Base-by-base conservation (phyloP, 2,329 filamentous ascomycete species). In the Fusarium xylarioides region DNA sequence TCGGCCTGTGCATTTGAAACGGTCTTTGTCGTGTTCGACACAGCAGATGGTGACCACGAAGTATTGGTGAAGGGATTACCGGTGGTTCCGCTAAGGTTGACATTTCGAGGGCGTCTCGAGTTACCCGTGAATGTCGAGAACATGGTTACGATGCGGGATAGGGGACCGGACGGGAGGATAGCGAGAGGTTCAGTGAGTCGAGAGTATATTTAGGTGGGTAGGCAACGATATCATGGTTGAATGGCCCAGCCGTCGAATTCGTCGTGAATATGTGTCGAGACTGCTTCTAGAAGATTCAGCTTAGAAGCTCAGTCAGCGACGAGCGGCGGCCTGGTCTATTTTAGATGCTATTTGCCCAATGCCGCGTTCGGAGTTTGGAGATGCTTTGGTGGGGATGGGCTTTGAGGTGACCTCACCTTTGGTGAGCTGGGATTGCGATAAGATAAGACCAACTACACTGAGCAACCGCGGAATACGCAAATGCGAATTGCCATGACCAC, bases 101-200 rank as follows among this genome's bases (percentile, higher is more conserved):
- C 94, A 81, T 98, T 95, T 74, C 96, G 92, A 70, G 92, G 92
- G 75, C 93, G 93, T 79, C 94, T 91, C 77, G 94, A 93, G 83
- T 85, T 93, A 76, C 96, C 96, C 30, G 93, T 96, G 84, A 99
- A 99, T 60, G 93, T 95, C 70, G 93, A 91, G 84, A 96, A 97
- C 95, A 98, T 98, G 80, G 68, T 42, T 75, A 60, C 53, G 64
- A 56, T 23, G 57, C 44, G 49, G 58, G 43, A 55, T 46, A 10
- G 62, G 47, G 62, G 67, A 50, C 50, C 5, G 28, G 30, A 11
- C 16, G 32, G 49, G 42, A 54, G 53, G 64, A 53, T 35, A 50
- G 23, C 28, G 28, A 38, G 42, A 54, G 52, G 35, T 65, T 63
- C 30, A 43, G 30, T 55, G 44, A 60, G 26, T 55, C 30, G 61